Evolutionary conservation across 192 early-diverging fungal species (phyloP).

Genomic region (Backusella mclennaniae): DNA sequence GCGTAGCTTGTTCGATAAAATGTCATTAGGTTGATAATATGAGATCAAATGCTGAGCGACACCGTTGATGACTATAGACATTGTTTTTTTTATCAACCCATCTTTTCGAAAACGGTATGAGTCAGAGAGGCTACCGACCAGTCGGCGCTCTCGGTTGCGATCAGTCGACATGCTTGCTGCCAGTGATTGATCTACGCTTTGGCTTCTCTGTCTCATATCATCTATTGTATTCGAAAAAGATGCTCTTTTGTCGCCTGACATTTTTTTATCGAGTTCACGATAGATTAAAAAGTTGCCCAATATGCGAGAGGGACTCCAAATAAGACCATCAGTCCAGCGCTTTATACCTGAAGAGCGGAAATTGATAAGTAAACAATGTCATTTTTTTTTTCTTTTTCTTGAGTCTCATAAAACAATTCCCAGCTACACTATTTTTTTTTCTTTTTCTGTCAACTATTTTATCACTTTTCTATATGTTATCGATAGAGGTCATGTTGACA

Average conservation of each 20-base stretch:
- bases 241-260: constrained; percentile 14
- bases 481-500: neutral
- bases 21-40: constrained; percentile 58
- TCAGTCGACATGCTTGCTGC: constrained; percentile 20
- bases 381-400: neutral
- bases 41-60: constrained; percentile 57
- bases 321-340: constrained; percentile 83
- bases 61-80: constrained; percentile 69
- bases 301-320: constrained; percentile 84
- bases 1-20: constrained; percentile 45
- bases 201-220: constrained; percentile 3
- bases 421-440: neutral
- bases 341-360: constrained; percentile 56
- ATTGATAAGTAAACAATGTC: neutral
- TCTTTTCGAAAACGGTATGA: constrained; percentile 56
- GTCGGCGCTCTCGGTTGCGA: constrained; percentile 51
- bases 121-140: constrained; percentile 57
- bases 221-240: constrained; percentile 7
- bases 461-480: neutral
- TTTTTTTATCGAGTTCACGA: constrained; percentile 61
- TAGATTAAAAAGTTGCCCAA: constrained; percentile 80
- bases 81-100: constrained; percentile 77
- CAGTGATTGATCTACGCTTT: neutral
- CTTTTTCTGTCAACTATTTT: neutral
- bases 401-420: neutral